These are phyloP conservation scores for Mucuna pruriens DNA, from an alignment of 306 rosid species.

Conservation along the genomic window DNA sequence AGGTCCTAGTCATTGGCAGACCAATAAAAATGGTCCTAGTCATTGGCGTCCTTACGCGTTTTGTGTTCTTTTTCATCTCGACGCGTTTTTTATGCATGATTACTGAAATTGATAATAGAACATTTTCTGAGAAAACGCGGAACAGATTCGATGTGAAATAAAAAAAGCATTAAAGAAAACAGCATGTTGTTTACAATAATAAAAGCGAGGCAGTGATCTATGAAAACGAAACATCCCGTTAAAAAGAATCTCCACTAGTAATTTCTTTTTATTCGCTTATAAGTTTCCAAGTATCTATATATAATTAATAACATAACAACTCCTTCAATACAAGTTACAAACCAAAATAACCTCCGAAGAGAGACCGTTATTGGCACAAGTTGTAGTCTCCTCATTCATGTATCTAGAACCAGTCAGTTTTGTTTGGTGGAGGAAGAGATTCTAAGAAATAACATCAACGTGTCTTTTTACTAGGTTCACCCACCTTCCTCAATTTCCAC, in stretches of 20 bases:
- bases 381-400: too few relatives aligned
- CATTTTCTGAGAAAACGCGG: background rate
- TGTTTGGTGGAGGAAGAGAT: too few relatives aligned
- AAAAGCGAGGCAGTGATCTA: background rate
- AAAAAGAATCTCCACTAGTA: background rate
- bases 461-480: too few relatives aligned
- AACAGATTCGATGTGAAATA: too few relatives aligned
- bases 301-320: background rate
- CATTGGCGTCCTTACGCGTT: background rate
- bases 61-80: background rate
- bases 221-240: background rate
- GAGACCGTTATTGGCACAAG: too few relatives aligned
- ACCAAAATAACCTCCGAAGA: background rate
- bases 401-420: too few relatives aligned
- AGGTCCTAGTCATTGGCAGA: background rate
- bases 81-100: background rate
- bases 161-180: background rate
- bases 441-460: too few relatives aligned
- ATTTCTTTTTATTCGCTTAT: background rate
- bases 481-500: constrained; percentile 29
- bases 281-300: background rate
- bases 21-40: background rate
- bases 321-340: background rate
- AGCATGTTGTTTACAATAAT: too few relatives aligned
- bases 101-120: background rate